phyloP scores from a whole-genome alignment of 2,329 filamentous ascomycete species.

The Aureobasidium melanogenum region DNA sequence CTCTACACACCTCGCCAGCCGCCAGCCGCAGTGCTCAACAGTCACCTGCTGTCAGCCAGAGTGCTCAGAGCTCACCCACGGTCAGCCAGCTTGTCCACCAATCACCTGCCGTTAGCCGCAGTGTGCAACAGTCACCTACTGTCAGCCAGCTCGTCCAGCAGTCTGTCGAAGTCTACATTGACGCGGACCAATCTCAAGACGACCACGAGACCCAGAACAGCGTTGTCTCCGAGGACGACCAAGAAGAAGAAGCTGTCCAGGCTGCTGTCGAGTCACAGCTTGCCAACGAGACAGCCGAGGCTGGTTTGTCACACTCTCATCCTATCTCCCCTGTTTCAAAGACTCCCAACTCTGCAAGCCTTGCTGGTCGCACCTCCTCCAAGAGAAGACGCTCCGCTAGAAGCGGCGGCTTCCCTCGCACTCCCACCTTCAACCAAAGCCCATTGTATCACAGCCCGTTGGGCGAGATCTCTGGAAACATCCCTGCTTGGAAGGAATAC shows the following conservation, averaged over 20 bases:
- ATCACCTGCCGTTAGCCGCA: neutral
- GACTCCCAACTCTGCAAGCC: neutral
- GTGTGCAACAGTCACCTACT: neutral
- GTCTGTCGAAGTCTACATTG: neutral
- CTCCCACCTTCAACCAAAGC: neutral
- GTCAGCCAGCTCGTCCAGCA: neutral
- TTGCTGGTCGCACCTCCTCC: neutral
- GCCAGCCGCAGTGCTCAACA: neutral
- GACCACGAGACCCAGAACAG: neutral
- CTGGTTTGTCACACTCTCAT: constrained; percentile 7
- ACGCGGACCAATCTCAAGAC: neutral
- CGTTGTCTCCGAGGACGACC: neutral
- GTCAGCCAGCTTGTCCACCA: neutral
- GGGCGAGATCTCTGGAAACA: neutral
- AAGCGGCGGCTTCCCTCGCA: neutral
- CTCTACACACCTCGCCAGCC: neutral
- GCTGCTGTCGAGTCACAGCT: neutral
- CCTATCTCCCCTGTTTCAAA: neutral
- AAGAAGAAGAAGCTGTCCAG: constrained; percentile 5
- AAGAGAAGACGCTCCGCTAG: neutral
- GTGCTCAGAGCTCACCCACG: neutral
- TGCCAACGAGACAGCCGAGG: neutral
- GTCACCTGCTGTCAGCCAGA: neutral
- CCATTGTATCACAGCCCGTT: neutral
- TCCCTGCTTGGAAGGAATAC: neutral